phyloP scores from a whole-genome alignment of 2,329 filamentous ascomycete genomes.

The Diaporthe amygdali region DNA sequence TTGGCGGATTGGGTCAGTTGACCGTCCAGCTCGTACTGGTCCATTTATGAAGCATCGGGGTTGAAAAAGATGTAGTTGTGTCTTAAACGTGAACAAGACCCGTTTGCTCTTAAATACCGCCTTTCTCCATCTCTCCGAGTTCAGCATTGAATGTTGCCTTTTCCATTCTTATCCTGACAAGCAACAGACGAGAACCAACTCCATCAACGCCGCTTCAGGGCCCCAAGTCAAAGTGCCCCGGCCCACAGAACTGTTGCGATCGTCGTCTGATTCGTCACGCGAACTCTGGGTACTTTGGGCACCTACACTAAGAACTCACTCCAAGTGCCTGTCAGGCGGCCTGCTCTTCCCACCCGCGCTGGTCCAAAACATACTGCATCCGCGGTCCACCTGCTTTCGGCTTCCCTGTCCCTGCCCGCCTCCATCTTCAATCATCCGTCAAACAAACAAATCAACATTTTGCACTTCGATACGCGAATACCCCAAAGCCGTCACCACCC shows the following conservation, averaged over 20 bases:
- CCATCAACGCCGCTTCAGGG: neutral
- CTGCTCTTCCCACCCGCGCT: neutral
- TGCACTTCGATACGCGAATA: neutral
- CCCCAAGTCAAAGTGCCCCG: neutral
- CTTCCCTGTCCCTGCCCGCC: neutral
- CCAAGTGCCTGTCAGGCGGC: neutral
- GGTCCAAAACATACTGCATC: conserved; percentile 12
- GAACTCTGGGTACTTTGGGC: neutral
- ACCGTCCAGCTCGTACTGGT: too few relatives aligned
- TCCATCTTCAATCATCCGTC: conserved; percentile 1
- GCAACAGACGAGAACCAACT: neutral
- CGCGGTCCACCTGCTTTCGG: neutral
- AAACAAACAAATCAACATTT: neutral
- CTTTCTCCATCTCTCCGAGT: neutral
- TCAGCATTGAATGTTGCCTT: neutral
- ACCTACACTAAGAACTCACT: too few relatives aligned
- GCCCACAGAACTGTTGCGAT: conserved; percentile 17
- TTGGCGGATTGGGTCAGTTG: neutral
- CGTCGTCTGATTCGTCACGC: conserved; percentile 16
- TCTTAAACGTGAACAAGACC: neutral
- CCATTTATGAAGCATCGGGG: neutral
- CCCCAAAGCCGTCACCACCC: neutral
- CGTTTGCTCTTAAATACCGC: neutral
- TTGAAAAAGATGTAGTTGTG: neutral
- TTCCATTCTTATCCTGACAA: neutral